Percentiles rank a stretch among this genome's conserved stretches.
These are phyloP conservation scores for Ophioceras dolichostomum DNA, from an alignment of 2,329 filamentous ascomycete species.

Conservation along the genomic window DNA sequence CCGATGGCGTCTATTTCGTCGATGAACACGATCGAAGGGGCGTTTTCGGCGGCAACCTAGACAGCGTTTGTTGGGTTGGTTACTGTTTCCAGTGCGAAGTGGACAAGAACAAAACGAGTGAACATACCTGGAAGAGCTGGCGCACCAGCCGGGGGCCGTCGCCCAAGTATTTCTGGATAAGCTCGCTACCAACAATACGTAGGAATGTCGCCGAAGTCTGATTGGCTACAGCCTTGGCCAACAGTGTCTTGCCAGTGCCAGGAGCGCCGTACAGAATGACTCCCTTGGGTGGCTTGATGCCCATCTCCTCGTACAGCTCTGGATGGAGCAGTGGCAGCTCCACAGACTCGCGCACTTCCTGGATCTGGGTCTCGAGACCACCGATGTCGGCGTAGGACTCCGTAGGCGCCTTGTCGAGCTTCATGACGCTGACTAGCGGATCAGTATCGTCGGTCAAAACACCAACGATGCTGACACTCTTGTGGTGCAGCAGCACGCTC, in stretches of 20 bases:
- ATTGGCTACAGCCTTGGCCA: conserved; percentile 96
- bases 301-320: conserved; percentile 98
- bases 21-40: conserved; percentile 96
- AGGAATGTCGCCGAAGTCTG: conserved; percentile 98
- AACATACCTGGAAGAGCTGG: conserved; percentile 72
- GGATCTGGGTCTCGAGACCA: conserved; percentile 87
- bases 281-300: conserved; percentile 98
- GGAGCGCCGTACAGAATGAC: conserved; percentile 97
- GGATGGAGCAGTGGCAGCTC: conserved; percentile 91
- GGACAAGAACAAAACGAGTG: conserved; percentile 6
- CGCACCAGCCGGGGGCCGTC: conserved; percentile 90
- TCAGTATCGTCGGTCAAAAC: conserved; percentile 94
- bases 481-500: conserved; percentile 91
- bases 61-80: too few species aligned
- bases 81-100: not conserved
- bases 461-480: conserved; percentile 94
- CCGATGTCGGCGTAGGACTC: conserved; percentile 98
- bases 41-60: conserved; percentile 85
- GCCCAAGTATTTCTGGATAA: conserved; percentile 98
- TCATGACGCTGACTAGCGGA: conserved; percentile 95
- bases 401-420: conserved; percentile 95
- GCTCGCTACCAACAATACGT: conserved; percentile 89
- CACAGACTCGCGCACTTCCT: conserved; percentile 94
- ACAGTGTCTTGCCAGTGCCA: conserved; percentile 89
- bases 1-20: conserved; percentile 99